Evolutionary conservation across 2,329 filamentous ascomycete species (phyloP), one percentile per base, ranked within the genome.

Genomic region (Sporothrix brunneoviolacea): DNA sequence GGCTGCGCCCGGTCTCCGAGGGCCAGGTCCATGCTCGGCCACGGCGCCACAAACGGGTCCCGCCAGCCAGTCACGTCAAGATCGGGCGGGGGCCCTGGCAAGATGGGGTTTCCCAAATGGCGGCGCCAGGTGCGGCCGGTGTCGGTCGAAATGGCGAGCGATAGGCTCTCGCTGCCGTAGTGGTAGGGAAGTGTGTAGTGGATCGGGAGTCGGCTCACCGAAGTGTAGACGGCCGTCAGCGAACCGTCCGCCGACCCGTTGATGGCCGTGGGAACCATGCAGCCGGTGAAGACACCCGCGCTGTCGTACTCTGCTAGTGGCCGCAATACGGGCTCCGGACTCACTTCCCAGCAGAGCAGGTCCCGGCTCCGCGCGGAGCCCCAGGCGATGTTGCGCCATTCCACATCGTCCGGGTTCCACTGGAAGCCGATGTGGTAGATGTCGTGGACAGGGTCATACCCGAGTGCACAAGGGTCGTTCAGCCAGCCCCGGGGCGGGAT

Each of bases 391-490:
- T 68, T 62, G 7, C 63, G 66, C 68, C 68, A 71, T 35, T 62
- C 60, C 28, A 59, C 64, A 0, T 61, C 64, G 8, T 64, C 61
- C 1, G 68, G 67, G 33, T 70, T 71, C 60, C 68, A 77, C 59
- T 80, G 75, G 59, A 75, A 79, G 57, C 73, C 73, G 8, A 78
- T 57, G 55, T 79, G 75, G 52, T 79, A 80, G 2, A 61, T 61
- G 27, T 71, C 69, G 30, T 67, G 64, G 3, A 60, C 64, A 13
- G 70, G 70, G 59, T 75, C 72, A 56, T 74, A 77, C 62, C 71
- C 70, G 55, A 72, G 70, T 24, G 65, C 74, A 55, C 74, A 75
- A 13, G 74, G 73, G 55, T 77, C 69, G 63, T 73, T 60, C 56
- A 67, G 53, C 65, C 62, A 64, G 2, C 62, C 60, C 2, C 42